Conservation (phyloP, 306 rosid genomes). For the Sicyos edulis region DNA sequence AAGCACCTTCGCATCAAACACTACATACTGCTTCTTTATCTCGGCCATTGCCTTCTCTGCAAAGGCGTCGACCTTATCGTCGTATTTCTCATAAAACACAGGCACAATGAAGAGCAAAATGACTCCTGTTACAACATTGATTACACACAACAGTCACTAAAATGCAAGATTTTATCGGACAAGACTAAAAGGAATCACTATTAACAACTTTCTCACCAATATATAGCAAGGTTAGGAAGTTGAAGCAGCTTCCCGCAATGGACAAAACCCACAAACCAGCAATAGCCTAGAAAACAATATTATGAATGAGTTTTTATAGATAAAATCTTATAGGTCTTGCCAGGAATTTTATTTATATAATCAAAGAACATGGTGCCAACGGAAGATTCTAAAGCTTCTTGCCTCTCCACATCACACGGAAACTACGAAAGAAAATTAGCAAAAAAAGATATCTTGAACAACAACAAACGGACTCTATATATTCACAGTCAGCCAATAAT, state of each 20-base stretch:
- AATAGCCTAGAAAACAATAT: slow-evolving; percentile 42
- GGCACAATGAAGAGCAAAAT: slow-evolving; percentile 81
- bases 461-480: too few species aligned
- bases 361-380: too few species aligned
- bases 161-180: background rate
- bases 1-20: slow-evolving; percentile 77
- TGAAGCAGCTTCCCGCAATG: slow-evolving; percentile 51
- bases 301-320: background rate
- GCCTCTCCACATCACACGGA: too few species aligned
- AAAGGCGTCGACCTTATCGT: slow-evolving; percentile 56
- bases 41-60: slow-evolving; percentile 71
- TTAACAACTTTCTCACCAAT: slow-evolving; percentile 47
- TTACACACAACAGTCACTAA: background rate
- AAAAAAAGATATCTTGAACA: too few species aligned
- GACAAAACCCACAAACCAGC: slow-evolving; percentile 89
- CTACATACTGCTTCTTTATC: slow-evolving; percentile 78
- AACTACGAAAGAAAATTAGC: too few species aligned
- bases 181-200: background rate
- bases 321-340: background rate
- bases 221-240: slow-evolving; percentile 24
- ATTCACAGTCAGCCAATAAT: too few species aligned
- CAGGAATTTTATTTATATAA: too few species aligned
- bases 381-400: too few species aligned
- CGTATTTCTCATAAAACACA: slow-evolving; percentile 79
- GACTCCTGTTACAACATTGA: slow-evolving; percentile 45